Percentiles rank a stretch among this genome's conserved stretches.
Evolutionary conservation across 805 yeast genomes (phyloP).

Genomic region (Barnettozyma californica): DNA sequence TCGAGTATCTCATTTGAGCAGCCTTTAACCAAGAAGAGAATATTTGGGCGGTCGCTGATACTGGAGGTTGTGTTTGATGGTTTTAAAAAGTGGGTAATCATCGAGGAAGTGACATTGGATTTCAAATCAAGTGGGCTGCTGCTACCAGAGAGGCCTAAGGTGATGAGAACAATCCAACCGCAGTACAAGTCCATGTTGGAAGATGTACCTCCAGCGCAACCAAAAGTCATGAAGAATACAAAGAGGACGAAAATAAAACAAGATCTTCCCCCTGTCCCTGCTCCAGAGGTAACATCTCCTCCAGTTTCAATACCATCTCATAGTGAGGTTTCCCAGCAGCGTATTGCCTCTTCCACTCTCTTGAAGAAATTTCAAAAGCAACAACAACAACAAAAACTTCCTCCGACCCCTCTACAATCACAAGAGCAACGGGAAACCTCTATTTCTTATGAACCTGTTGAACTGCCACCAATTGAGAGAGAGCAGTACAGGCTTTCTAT

Average conservation of each 20-base stretch:
- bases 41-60: constrained; percentile 78
- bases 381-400: not conserved
- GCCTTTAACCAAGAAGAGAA: constrained; percentile 52
- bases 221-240: constrained; percentile 1
- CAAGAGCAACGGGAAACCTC: not conserved
- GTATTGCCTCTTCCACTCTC: not conserved
- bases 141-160: constrained; percentile 18
- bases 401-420: constrained; percentile 3
- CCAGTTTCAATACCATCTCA: not conserved
- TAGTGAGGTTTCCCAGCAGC: not conserved
- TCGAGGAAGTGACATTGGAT: constrained; percentile 45
- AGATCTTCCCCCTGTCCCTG: not conserved
- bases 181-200: constrained; percentile 20
- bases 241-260: constrained; percentile 8
- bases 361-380: constrained; percentile 3
- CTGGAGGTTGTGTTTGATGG: constrained; percentile 77
- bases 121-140: constrained; percentile 5
- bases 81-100: constrained; percentile 71
- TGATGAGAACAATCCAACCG: constrained; percentile 16
- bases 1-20: constrained; percentile 73
- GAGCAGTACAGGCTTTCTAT: constrained; percentile 24
- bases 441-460: constrained; percentile 19
- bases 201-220: constrained; percentile 12
- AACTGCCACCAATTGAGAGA: constrained; percentile 22
- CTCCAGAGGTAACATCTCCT: not conserved